Evolutionary conservation across 2,329 filamentous ascomycete species (phyloP).

Genomic region (Amesomyces nigricolor): DNA sequence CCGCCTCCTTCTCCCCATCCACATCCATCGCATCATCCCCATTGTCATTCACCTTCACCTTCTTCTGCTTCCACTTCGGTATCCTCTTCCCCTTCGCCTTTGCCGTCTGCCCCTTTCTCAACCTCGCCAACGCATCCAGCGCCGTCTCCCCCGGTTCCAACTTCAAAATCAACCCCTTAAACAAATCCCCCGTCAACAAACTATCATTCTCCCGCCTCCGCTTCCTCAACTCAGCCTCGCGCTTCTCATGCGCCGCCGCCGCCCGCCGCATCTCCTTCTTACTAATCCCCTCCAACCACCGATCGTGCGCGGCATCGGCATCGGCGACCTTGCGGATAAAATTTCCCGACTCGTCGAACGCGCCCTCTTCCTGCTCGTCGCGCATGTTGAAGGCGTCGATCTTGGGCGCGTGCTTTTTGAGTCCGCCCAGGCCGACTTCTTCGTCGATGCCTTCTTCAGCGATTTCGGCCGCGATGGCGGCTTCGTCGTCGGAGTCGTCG

Average conservation of each 20-base stretch:
- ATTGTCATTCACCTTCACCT: slow-evolving; percentile 47
- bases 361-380: slow-evolving; percentile 82
- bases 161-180: slow-evolving; percentile 64
- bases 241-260: slow-evolving; percentile 77
- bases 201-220: slow-evolving; percentile 74
- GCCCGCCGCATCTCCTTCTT: slow-evolving; percentile 92
- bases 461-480: slow-evolving; percentile 68
- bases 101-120: slow-evolving; percentile 63
- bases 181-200: slow-evolving; percentile 75
- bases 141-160: slow-evolving; percentile 79
- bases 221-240: slow-evolving; percentile 69
- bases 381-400: slow-evolving; percentile 95
- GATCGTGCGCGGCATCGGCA: slow-evolving; percentile 83
- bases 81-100: slow-evolving; percentile 54
- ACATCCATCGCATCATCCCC: slow-evolving; percentile 63
- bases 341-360: slow-evolving; percentile 87
- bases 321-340: slow-evolving; percentile 85
- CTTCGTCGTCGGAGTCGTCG: slow-evolving; percentile 60
- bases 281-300: slow-evolving; percentile 85
- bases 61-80: slow-evolving; percentile 67
- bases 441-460: slow-evolving; percentile 75
- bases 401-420: slow-evolving; percentile 89
- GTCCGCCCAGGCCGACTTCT: slow-evolving; percentile 81
- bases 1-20: slow-evolving; percentile 51
- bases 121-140: slow-evolving; percentile 76